Evolutionary conservation across 441 rosid species (phyloP).

Genomic region (Adansonia madagascariensis): DNA sequence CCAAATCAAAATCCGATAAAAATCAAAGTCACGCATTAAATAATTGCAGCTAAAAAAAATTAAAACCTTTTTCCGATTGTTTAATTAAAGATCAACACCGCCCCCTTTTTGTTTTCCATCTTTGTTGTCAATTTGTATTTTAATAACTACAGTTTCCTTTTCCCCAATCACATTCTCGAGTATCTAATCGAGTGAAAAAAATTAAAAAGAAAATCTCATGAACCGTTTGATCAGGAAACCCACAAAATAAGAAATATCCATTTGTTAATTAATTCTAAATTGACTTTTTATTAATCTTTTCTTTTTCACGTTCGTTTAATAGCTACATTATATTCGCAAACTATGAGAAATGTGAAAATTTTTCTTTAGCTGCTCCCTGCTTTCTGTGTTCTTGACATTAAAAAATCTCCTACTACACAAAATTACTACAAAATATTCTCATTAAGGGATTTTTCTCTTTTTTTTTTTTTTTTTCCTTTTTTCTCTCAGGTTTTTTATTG

Average conservation of each 20-base stretch:
- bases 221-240: conserved; percentile 31
- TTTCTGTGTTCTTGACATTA: conserved; percentile 29
- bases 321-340: not conserved
- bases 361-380: not conserved
- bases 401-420: not conserved
- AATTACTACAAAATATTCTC: conserved; percentile 25
- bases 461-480: not conserved
- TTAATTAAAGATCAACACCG: conserved; percentile 38
- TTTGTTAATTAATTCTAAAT: conserved; percentile 4
- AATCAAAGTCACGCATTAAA: conserved; percentile 39
- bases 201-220: conserved; percentile 15
- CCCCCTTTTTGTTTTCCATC: not conserved
- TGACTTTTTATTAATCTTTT: conserved; percentile 6
- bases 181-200: conserved; percentile 44
- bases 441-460: not conserved
- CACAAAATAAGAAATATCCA: conserved; percentile 19
- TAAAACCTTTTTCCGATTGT: conserved; percentile 24
- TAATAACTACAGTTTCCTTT: conserved; percentile 42
- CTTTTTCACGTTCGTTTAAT: conserved; percentile 5
- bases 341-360: not conserved
- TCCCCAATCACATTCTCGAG: conserved; percentile 25
- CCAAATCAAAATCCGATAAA: conserved; percentile 30
- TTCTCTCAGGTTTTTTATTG: not conserved
- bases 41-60: conserved; percentile 26
- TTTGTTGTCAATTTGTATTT: conserved; percentile 40